Conservation (phyloP, 176 grass and related monocot genomes). For the Carex scoparia region DNA sequence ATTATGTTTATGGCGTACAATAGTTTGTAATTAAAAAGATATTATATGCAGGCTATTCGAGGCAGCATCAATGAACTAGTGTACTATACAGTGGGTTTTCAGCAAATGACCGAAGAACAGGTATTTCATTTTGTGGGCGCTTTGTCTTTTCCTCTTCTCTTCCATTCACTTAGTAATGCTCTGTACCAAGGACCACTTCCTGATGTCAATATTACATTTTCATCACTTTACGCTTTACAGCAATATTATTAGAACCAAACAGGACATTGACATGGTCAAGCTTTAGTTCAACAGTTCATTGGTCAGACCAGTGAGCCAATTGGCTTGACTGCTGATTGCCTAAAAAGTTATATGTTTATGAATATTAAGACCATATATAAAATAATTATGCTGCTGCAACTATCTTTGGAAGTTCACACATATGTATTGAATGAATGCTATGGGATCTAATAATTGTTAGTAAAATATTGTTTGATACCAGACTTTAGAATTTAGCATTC, state of each 20-base stretch:
- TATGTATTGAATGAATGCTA: not conserved
- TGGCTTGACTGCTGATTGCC: not conserved
- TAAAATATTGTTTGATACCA: not conserved
- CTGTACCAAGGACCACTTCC: not conserved
- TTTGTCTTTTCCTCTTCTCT: not conserved
- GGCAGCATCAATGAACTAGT: conserved; percentile 71
- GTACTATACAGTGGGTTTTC: conserved; percentile 77
- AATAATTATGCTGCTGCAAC: not conserved
- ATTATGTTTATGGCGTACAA: not conserved
- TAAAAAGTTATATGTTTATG: not conserved
- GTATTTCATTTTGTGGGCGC: conserved; percentile 33
- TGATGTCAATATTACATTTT: not conserved
- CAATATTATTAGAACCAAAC: not conserved
- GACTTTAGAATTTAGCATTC: not conserved
- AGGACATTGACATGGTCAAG: not conserved
- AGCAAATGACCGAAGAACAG: conserved; percentile 92
- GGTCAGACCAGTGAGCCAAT: not conserved
- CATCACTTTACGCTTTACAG: not conserved
- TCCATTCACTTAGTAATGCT: not conserved
- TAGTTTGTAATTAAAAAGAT: conserved; percentile 29
- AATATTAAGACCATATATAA: not conserved
- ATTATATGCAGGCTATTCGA: conserved; percentile 44
- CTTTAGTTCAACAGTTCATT: not conserved
- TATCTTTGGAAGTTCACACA: not conserved
- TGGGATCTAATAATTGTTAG: not conserved